phyloP scores from a whole-genome alignment of 169 alveolate genomes.

The Plasmodium inui region DNA sequence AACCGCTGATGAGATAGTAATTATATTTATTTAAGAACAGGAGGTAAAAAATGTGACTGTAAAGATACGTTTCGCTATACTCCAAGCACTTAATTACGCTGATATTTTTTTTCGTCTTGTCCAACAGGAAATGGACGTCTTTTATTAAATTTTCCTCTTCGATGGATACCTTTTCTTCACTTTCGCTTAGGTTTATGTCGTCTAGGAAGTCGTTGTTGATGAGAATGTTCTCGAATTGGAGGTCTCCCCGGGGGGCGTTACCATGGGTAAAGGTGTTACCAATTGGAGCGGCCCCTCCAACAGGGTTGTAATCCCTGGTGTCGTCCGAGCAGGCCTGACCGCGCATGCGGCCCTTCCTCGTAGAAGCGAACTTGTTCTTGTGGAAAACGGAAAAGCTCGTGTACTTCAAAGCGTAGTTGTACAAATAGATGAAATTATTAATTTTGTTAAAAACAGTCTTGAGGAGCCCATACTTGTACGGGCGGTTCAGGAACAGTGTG shows the following conservation, averaged over 20 bases:
- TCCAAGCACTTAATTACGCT: slow-evolving; percentile 72
- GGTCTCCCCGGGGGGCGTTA: neutral
- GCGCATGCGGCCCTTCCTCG: slow-evolving; percentile 46
- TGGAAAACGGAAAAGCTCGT: slow-evolving; percentile 73
- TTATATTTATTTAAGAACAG: slow-evolving; percentile 63
- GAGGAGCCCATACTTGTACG: slow-evolving; percentile 30
- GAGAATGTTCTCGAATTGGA: slow-evolving; percentile 23
- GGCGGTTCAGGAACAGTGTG: slow-evolving; percentile 28
- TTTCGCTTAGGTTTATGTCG: slow-evolving; percentile 63
- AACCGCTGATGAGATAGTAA: slow-evolving; percentile 45
- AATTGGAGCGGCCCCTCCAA: too few species aligned
- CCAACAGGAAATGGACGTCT: slow-evolving; percentile 53
- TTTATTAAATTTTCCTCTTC: slow-evolving; percentile 62
- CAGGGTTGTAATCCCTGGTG: neutral
- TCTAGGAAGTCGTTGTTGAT: slow-evolving; percentile 66
- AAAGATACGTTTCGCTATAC: slow-evolving; percentile 49
- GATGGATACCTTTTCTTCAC: slow-evolving; percentile 33
- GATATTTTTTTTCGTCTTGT: slow-evolving; percentile 70
- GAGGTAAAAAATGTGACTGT: slow-evolving; percentile 49
- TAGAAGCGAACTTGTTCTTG: slow-evolving; percentile 50
- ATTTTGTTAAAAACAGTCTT: slow-evolving; percentile 66
- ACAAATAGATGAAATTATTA: slow-evolving; percentile 68
- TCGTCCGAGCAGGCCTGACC: neutral
- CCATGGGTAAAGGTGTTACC: neutral
- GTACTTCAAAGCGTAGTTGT: slow-evolving; percentile 62